These are phyloP conservation scores for Sporothrix pseudoabietina DNA, from an alignment of 2,329 filamentous ascomycete species.

Conservation along the genomic window DNA sequence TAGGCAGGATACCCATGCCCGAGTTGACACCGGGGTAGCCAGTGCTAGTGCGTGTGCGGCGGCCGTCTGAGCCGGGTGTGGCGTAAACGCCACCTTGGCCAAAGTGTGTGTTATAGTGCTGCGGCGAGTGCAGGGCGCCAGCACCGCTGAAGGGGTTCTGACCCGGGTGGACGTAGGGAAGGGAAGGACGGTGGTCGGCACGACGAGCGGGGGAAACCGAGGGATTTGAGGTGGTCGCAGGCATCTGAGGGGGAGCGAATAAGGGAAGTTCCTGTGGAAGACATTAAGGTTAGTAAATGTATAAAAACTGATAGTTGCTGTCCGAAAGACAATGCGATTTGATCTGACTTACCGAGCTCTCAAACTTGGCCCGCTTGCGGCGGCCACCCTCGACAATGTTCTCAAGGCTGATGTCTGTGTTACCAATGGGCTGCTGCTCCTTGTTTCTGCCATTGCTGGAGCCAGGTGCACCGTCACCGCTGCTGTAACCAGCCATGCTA, in stretches of 20 bases:
- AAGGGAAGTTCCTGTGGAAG: slow-evolving; percentile 79
- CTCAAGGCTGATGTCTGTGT: slow-evolving; percentile 95
- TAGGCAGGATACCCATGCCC: slow-evolving; percentile 70
- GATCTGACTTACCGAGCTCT: slow-evolving; percentile 82
- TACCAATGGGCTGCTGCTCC: slow-evolving; percentile 73
- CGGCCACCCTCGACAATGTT: slow-evolving; percentile 98
- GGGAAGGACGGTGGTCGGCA: slow-evolving; percentile 67
- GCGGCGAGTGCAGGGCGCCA: slow-evolving; percentile 79
- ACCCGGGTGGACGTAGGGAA: slow-evolving; percentile 74
- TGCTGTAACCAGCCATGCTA: slow-evolving; percentile 75
- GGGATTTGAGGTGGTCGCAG: slow-evolving; percentile 92
- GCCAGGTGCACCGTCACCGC: slow-evolving; percentile 78
- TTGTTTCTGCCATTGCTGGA: slow-evolving; percentile 77
- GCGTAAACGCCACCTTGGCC: slow-evolving; percentile 61
- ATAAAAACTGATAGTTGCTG: neutral
- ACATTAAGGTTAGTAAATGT: slow-evolving; percentile 1
- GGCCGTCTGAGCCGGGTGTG: slow-evolving; percentile 62
- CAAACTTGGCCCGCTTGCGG: slow-evolving; percentile 90
- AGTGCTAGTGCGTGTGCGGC: slow-evolving; percentile 67
- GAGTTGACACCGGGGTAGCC: slow-evolving; percentile 50
- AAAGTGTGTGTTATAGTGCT: slow-evolving; percentile 65
- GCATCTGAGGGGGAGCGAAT: slow-evolving; percentile 92
- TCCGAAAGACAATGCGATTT: slow-evolving; percentile 6
- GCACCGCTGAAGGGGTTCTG: slow-evolving; percentile 81
- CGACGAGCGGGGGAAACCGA: slow-evolving; percentile 91